Conservation (phyloP, 352 stramenopile species). For the Phytopythium sindhum region DNA sequence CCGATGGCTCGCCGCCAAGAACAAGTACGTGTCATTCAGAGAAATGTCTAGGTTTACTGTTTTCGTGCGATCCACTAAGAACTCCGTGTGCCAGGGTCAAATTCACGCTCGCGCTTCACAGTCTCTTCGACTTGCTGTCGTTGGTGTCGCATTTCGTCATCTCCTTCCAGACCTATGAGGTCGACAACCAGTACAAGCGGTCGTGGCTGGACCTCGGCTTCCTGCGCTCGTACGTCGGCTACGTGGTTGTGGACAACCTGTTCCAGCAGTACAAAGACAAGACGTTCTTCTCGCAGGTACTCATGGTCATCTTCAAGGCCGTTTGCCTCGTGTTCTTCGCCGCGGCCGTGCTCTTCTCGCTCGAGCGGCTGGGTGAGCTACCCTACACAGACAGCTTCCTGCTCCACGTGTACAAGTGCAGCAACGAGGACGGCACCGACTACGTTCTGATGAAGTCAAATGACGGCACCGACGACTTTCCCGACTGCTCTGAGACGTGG, state of each 20-base stretch:
- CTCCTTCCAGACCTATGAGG: slow-evolving; percentile 65
- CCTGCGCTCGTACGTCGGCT: slow-evolving; percentile 79
- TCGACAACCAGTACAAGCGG: slow-evolving; percentile 41
- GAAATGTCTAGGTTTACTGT: neutral
- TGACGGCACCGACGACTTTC: slow-evolving; percentile 41
- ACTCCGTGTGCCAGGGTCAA: slow-evolving; percentile 33
- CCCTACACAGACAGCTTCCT: slow-evolving; percentile 80
- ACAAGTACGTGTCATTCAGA: slow-evolving; percentile 49
- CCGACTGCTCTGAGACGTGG: slow-evolving; percentile 74
- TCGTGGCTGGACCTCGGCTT: slow-evolving; percentile 89
- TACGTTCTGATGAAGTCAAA: slow-evolving; percentile 52
- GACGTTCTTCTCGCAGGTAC: slow-evolving; percentile 74
- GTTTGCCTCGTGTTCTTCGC: slow-evolving; percentile 81
- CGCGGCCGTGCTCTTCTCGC: slow-evolving; percentile 76
- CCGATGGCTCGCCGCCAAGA: slow-evolving; percentile 76
- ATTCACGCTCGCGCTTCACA: slow-evolving; percentile 61
- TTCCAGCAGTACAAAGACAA: slow-evolving; percentile 75
- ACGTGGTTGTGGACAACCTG: slow-evolving; percentile 72
- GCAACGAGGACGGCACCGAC: slow-evolving; percentile 36
- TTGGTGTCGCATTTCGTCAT: slow-evolving; percentile 81
- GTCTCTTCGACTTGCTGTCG: slow-evolving; percentile 79
- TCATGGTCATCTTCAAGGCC: slow-evolving; percentile 76
- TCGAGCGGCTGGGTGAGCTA: slow-evolving; percentile 81
- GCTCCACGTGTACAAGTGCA: slow-evolving; percentile 85
- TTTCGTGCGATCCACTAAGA: neutral